Percentiles rank a stretch among this genome's conserved stretches.
phyloP scores from a whole-genome alignment of 2,329 filamentous ascomycete species.

The Fusarium nurragi region DNA sequence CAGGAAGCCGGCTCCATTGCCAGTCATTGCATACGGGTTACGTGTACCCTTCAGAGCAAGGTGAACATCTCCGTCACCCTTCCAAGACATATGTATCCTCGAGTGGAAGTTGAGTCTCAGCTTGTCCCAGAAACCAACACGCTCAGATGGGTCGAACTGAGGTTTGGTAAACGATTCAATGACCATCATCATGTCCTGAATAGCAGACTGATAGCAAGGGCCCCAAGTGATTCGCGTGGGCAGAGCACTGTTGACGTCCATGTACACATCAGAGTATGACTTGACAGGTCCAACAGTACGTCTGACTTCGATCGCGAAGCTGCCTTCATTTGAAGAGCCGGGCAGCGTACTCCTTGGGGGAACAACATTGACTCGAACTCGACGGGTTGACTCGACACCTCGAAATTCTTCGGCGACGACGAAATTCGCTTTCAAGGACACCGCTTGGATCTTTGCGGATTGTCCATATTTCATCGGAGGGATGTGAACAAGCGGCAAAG shows the following conservation, averaged over 20 bases:
- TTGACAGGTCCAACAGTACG: constrained; percentile 95
- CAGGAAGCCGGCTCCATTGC: constrained; percentile 91
- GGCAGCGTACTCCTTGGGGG: constrained; percentile 71
- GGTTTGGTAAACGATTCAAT: constrained; percentile 98
- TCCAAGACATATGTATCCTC: constrained; percentile 88
- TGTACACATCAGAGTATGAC: constrained; percentile 89
- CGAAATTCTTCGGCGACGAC: constrained; percentile 95
- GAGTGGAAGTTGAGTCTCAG: constrained; percentile 95
- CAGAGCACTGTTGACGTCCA: constrained; percentile 92
- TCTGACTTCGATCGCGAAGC: constrained; percentile 86
- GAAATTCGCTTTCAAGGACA: constrained; percentile 89
- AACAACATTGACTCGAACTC: constrained; percentile 84
- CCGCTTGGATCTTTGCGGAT: constrained; percentile 79
- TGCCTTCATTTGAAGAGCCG: constrained; percentile 63
- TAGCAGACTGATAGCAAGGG: constrained; percentile 95
- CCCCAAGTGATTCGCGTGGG: constrained; percentile 97
- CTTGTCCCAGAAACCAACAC: constrained; percentile 99
- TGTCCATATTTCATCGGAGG: constrained; percentile 83
- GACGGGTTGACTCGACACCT: constrained; percentile 79
- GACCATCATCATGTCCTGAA: constrained; percentile 99
- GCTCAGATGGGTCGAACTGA: constrained; percentile 90
- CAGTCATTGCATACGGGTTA: constrained; percentile 93
- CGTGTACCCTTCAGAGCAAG: constrained; percentile 89
- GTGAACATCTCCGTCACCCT: constrained; percentile 94
- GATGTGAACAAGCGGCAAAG: constrained; percentile 89